These are phyloP conservation scores for Colletotrichum siamense DNA, from an alignment of 2,329 filamentous ascomycete species.

Conservation along the genomic window DNA sequence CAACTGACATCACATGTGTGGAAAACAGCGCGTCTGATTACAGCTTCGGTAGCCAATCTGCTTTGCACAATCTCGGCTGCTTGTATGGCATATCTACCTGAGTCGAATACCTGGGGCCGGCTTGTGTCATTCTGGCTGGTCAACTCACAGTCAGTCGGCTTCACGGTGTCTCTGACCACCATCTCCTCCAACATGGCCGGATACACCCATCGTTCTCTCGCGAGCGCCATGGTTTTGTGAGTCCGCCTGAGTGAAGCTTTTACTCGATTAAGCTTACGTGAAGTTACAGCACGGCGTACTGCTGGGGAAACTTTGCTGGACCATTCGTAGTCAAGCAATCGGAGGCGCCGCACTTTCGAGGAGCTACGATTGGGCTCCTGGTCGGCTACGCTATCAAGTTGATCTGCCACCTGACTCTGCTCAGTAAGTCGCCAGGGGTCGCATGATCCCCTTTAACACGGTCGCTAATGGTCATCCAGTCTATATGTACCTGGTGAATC, in stretches of 20 bases:
- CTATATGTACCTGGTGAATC: not conserved
- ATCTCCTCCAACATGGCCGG: not conserved
- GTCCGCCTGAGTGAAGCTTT: accelerated
- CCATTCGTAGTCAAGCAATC: not conserved
- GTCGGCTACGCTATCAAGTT: not conserved
- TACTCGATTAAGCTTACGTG: accelerated
- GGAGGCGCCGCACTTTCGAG: not conserved
- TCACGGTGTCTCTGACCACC: not conserved
- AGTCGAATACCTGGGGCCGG: not conserved
- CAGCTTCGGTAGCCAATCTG: not conserved
- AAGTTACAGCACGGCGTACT: not conserved
- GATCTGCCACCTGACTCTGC: not conserved
- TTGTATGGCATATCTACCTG: not conserved
- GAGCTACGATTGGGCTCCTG: not conserved
- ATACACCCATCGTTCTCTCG: not conserved
- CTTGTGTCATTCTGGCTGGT: not conserved
- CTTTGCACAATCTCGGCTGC: not conserved
- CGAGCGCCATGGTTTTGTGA: not conserved
- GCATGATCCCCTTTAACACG: accelerated
- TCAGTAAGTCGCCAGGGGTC: not conserved
- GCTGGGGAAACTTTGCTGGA: not conserved
- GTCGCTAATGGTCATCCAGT: not conserved
- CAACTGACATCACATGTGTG: not conserved
- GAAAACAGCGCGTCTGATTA: not conserved
- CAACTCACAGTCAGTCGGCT: not conserved